These are phyloP conservation scores for Jatropha curcas DNA, from an alignment of 345 rosid species.

Conservation along the genomic window DNA sequence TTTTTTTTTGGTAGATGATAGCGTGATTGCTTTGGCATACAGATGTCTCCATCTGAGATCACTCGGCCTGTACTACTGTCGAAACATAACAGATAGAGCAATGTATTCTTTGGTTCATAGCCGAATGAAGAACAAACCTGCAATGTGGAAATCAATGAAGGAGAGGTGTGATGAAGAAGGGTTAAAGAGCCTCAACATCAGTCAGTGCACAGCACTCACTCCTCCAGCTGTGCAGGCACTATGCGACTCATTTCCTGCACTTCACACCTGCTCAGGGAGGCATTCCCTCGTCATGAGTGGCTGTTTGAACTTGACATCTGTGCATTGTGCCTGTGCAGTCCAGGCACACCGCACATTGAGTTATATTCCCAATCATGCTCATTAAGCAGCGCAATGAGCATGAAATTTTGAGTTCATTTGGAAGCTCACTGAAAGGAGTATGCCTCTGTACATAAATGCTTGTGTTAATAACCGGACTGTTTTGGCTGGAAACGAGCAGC, in stretches of 20 bases:
- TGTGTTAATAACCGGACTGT: background rate
- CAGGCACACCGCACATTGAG: conserved; percentile 59
- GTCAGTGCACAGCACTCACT: conserved; percentile 95
- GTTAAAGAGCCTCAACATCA: conserved; percentile 82
- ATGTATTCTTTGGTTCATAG: conserved; percentile 81
- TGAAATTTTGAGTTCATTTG: background rate
- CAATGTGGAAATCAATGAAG: conserved; percentile 57
- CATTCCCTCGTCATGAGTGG: conserved; percentile 99
- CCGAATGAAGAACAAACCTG: conserved; percentile 63
- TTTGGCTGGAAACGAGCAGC: conserved; percentile 4
- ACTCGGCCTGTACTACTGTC: conserved; percentile 84
- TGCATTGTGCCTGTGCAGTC: conserved; percentile 84
- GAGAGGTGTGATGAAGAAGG: conserved; percentile 67
- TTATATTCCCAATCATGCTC: conserved; percentile 52
- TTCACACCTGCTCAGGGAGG: conserved; percentile 93
- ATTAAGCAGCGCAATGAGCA: conserved; percentile 30
- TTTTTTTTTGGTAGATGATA: conserved; percentile 52
- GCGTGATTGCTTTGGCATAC: conserved; percentile 85
- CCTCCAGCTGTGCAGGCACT: conserved; percentile 93
- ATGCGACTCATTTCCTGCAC: conserved; percentile 90
- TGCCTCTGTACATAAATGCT: conserved; percentile 12
- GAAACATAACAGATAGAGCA: conserved; percentile 83
- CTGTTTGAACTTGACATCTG: conserved; percentile 82
- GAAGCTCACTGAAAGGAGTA: background rate
- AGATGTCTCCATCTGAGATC: conserved; percentile 74